A percentile compares a stretch with the other conserved stretches of the same genome.
These are phyloP conservation scores for Kwoniella europaea DNA, from an alignment of 768 basidiomycete species.

Conservation along the genomic window DNA sequence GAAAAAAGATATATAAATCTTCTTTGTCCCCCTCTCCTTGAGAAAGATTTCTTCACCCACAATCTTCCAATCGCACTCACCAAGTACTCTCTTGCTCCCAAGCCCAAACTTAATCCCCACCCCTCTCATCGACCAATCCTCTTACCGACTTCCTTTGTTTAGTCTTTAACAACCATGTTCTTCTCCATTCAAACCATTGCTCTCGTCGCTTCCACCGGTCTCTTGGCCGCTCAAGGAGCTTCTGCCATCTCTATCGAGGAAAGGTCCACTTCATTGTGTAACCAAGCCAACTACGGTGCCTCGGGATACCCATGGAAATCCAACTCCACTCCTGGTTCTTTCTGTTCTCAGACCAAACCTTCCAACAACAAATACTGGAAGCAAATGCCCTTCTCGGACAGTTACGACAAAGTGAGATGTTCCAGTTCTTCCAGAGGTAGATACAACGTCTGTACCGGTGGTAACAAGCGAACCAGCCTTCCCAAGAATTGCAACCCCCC, in stretches of 20 bases:
- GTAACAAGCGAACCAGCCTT: constrained; percentile 31
- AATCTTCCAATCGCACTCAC: constrained; percentile 25
- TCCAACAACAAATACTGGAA: constrained; percentile 33
- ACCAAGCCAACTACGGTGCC: constrained; percentile 39
- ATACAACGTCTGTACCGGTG: constrained; percentile 37
- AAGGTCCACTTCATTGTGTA: constrained; percentile 26
- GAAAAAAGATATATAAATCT: constrained; percentile 25
- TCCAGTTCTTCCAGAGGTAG: constrained; percentile 4
- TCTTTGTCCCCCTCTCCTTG: neutral
- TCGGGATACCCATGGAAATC: constrained; percentile 32
- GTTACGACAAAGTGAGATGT: constrained; percentile 32
- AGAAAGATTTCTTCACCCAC: constrained; percentile 28
- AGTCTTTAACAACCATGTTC: constrained; percentile 36
- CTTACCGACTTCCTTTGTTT: constrained; percentile 11
- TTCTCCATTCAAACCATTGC: constrained; percentile 34
- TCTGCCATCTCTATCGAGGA: constrained; percentile 21
- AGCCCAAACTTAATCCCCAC: constrained; percentile 10
- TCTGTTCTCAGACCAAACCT: constrained; percentile 35
- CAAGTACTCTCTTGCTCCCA: constrained; percentile 15
- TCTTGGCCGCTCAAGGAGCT: constrained; percentile 16
- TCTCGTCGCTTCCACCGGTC: constrained; percentile 27
- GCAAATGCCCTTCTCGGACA: constrained; percentile 31
- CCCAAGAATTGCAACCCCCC: constrained; percentile 37
- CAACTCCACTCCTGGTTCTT: constrained; percentile 35
- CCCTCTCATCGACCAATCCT: constrained; percentile 26